These are phyloP conservation scores for Letharia lupina DNA, from an alignment of 495 filamentous ascomycete genomes.

Conservation along the genomic window DNA sequence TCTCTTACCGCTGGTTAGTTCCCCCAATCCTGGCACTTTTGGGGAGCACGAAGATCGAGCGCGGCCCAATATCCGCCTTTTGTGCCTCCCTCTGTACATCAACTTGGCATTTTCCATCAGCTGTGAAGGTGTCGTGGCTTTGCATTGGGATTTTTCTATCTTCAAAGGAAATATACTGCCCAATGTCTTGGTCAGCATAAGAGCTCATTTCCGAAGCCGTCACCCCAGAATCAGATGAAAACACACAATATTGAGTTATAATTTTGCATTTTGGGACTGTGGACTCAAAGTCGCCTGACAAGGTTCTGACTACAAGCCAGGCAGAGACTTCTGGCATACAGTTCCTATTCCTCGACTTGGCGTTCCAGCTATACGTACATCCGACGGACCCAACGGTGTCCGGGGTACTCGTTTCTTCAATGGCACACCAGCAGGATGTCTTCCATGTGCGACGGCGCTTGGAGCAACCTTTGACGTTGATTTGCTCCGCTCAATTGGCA, in stretches of 20 bases:
- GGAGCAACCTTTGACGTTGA: conserved; percentile 63
- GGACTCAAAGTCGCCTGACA: neutral
- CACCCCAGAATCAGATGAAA: neutral
- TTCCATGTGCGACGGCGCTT: conserved; percentile 61
- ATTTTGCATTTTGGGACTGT: neutral
- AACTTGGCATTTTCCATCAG: too few species aligned
- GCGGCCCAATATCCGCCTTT: too few species aligned
- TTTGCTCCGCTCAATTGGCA: conserved; percentile 52
- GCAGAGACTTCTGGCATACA: conserved; percentile 42
- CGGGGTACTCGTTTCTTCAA: conserved; percentile 69
- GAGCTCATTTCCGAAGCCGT: neutral
- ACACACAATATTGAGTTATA: neutral
- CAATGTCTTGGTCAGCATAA: neutral
- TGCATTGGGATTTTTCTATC: neutral
- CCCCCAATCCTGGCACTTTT: neutral
- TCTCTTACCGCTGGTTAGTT: conserved; percentile 49
- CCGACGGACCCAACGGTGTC: conserved; percentile 69
- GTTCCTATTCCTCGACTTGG: conserved; percentile 52
- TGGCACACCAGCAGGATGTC: conserved; percentile 57
- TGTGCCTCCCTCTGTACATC: too few species aligned
- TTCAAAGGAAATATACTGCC: neutral
- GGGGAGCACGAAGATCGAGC: too few species aligned
- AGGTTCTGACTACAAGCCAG: conserved; percentile 1
- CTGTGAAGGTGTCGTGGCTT: too few species aligned
- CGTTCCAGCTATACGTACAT: conserved; percentile 60